Conservation (phyloP, 495 filamentous ascomycete species). For the Lepidopterella palustris region DNA sequence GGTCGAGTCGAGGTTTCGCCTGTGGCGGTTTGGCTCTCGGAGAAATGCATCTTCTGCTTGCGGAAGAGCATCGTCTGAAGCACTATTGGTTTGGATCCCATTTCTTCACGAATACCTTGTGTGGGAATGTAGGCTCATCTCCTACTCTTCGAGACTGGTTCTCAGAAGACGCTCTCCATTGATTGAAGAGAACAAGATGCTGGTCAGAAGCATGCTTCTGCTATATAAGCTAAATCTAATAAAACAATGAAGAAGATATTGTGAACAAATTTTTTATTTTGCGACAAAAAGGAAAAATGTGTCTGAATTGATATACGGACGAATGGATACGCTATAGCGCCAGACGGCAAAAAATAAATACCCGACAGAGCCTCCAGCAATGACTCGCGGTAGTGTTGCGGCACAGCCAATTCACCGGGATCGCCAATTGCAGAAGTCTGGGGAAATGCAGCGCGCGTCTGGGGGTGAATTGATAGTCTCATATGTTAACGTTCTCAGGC, state of each 20-base stretch:
- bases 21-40: slow-evolving; percentile 37
- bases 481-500: no score
- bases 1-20: slow-evolving; percentile 33
- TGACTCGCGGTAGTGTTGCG: background rate
- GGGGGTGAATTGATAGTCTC: background rate
- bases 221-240: slow-evolving; percentile 31
- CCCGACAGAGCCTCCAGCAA: background rate
- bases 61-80: slow-evolving; percentile 22
- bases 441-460: background rate
- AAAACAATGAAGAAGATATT: slow-evolving; percentile 13
- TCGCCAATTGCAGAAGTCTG: background rate
- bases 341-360: background rate
- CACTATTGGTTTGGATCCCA: slow-evolving; percentile 2
- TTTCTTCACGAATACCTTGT: slow-evolving; percentile 17
- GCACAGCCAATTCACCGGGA: background rate
- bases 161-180: slow-evolving; percentile 38
- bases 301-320: background rate
- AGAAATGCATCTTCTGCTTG: slow-evolving; percentile 37
- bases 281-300: no score
- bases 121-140: slow-evolving; percentile 44
- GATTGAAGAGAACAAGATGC: slow-evolving; percentile 44
- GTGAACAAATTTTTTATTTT: no score
- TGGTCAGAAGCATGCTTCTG: slow-evolving; percentile 39
- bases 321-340: background rate
- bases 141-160: slow-evolving; percentile 46